Evolutionary conservation across 1,284 basidiomycete genomes (phyloP), one percentile per base, ranked within the genome.

Genomic region (Cryptococcus sp.): DNA sequence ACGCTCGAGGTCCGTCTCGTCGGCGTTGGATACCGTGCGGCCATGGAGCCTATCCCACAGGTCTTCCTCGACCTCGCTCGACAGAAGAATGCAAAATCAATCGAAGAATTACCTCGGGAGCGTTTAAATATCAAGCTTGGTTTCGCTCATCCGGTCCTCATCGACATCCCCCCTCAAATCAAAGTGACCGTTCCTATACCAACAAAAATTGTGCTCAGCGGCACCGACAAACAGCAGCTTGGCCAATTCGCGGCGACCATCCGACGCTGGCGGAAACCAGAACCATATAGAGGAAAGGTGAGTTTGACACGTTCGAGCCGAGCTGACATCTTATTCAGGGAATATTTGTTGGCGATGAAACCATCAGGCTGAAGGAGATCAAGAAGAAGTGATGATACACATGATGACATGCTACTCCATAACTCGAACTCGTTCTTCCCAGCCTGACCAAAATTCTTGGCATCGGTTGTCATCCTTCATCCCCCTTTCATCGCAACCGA

Each of bases 201-300:
- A 4, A 84, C 81, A 1, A 71, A 78, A 43, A 82, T 85, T 59
- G 65, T 80, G 5, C 69, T 85, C 23, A 67, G 64, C n/a, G 82
- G 83, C 3, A 79, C 73, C 11, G 81, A 84, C 69, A 83, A 83
- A 72, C 80, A 83, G 64, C 72, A 84, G 57, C 77, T 98, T 43
- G 93, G 93, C 0, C 80, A 91, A 62, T 96, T 96, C 74, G 91
- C 93, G 0, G 91, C 92, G 17, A 85, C 87, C 68, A 89, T 99
- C 37, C 81, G 93, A 62, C 83, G 82, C 56, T 89, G 87, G 81
- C 85, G 95, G 65, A 88, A 87, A 68, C 95, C 95, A 16, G 96
- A 99, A 75, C 94, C 94, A 20, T 99, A 98, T 81, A 93, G 98
- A 80, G 93, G 93, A 69, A 94, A 96, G 84, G 91, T 92, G 71